phyloP scores from a whole-genome alignment of 2,329 filamentous ascomycete species.

The Calonectria hawksworthii region DNA sequence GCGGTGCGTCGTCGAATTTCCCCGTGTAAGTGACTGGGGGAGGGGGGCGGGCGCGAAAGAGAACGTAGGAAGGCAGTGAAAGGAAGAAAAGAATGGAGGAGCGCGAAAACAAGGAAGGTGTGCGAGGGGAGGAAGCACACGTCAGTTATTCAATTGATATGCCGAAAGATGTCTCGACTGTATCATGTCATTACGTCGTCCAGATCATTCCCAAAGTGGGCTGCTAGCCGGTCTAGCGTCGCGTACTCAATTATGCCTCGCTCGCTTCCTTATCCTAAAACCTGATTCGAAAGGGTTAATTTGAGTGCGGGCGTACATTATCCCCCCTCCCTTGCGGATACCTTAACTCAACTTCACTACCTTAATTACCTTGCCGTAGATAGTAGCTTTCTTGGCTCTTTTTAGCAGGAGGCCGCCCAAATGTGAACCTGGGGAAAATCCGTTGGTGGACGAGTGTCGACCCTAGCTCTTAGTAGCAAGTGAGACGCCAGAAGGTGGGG shows the following conservation, averaged over 20 bases:
- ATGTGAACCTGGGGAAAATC: constrained; percentile 5
- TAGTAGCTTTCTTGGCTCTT: constrained; percentile 5
- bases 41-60: not conserved
- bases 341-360: not conserved
- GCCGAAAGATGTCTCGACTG: constrained; percentile 9
- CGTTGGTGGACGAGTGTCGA: not conserved
- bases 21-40: not conserved
- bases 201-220: constrained; percentile 27
- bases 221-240: constrained; percentile 26
- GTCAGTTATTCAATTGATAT: constrained; percentile 14
- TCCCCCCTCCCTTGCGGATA: not conserved
- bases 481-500: not conserved
- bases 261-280: constrained; percentile 15
- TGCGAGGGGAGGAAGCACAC: constrained; percentile 2
- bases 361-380: constrained; percentile 2
- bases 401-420: constrained; percentile 31
- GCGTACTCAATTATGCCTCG: constrained; percentile 13
- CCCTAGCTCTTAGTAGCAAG: not conserved
- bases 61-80: not conserved
- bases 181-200: constrained; percentile 40
- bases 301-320: not conserved
- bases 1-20: not conserved
- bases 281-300: constrained; percentile 1
- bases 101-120: not conserved
- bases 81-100: not conserved